Conservation (phyloP, 495 filamentous ascomycete species). For the Hypoxylon lienhwacheense region DNA sequence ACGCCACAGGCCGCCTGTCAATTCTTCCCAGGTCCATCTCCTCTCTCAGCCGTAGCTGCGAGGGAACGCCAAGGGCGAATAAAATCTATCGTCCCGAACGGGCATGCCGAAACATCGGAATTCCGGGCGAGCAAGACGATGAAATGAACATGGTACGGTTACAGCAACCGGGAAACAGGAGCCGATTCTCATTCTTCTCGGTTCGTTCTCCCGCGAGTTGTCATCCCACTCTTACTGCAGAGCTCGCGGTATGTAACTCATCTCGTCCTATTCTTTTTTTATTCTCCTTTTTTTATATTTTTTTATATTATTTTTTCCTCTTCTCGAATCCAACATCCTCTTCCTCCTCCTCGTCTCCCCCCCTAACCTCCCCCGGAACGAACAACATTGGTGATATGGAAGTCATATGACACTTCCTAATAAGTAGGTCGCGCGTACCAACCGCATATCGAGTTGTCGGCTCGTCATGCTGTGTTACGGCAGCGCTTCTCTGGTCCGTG, state of each 20-base stretch:
- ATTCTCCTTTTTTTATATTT: no score
- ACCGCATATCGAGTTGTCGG: constrained; percentile 27
- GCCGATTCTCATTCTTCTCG: not conserved
- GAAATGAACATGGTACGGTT: not conserved
- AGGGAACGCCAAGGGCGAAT: not conserved
- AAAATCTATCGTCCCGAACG: constrained; percentile 10
- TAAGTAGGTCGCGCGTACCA: constrained; percentile 19
- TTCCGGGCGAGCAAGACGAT: constrained; percentile 9
- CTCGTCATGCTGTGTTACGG: constrained; percentile 27
- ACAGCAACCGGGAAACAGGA: constrained; percentile 7
- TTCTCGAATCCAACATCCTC: no score
- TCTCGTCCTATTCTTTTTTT: no score
- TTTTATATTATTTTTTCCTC: no score
- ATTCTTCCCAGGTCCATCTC: no score
- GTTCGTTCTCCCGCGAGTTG: no score
- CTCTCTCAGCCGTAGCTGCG: no score
- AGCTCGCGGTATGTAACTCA: no score
- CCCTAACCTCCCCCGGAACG: constrained; percentile 2
- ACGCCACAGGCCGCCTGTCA: no score
- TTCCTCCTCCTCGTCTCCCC: not conserved
- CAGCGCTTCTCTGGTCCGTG: constrained; percentile 6
- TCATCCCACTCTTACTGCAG: no score
- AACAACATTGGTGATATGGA: constrained; percentile 2
- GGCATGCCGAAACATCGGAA: constrained; percentile 25
- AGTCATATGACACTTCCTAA: constrained; percentile 24